phyloP scores from a whole-genome alignment of 2,329 filamentous ascomycete species.

The Fusarium sambucinum region DNA sequence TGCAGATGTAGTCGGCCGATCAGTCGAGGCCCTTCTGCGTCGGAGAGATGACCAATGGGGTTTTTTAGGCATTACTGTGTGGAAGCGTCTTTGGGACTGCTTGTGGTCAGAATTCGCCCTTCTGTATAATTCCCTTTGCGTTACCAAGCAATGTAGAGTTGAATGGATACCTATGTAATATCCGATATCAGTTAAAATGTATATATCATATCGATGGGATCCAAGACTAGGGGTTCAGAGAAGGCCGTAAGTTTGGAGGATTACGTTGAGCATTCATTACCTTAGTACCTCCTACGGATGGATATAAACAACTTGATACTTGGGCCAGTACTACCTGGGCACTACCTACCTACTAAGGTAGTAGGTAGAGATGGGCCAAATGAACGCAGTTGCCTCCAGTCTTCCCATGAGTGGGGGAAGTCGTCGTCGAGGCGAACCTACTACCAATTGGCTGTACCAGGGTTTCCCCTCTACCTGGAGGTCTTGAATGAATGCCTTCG shows the following conservation, averaged over 20 bases:
- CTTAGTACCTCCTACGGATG: background rate
- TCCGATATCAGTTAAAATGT: background rate
- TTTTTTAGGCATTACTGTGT: slow-evolving; percentile 10
- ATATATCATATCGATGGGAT: background rate
- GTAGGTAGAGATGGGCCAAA: background rate
- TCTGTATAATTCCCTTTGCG: background rate
- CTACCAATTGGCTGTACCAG: too few species aligned
- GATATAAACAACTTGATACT: background rate
- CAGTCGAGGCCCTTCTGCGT: slow-evolving; percentile 1
- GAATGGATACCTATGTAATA: background rate
- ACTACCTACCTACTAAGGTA: background rate
- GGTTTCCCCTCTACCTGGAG: background rate
- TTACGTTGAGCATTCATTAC: background rate
- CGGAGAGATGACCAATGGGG: slow-evolving; percentile 25
- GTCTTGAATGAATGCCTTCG: background rate
- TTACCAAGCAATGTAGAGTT: background rate
- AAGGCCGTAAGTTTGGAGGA: background rate
- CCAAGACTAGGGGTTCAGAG: background rate
- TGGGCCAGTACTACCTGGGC: background rate
- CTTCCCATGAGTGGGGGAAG: background rate
- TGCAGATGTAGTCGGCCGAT: background rate
- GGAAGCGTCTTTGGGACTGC: background rate
- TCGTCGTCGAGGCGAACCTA: background rate
- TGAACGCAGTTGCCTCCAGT: slow-evolving; percentile 1
- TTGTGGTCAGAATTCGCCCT: background rate